A percentile compares a stretch with the other conserved stretches of the same genome.
Evolutionary conservation across 768 basidiomycete species (phyloP).

Genomic region (Xanthoconium stramineum): DNA sequence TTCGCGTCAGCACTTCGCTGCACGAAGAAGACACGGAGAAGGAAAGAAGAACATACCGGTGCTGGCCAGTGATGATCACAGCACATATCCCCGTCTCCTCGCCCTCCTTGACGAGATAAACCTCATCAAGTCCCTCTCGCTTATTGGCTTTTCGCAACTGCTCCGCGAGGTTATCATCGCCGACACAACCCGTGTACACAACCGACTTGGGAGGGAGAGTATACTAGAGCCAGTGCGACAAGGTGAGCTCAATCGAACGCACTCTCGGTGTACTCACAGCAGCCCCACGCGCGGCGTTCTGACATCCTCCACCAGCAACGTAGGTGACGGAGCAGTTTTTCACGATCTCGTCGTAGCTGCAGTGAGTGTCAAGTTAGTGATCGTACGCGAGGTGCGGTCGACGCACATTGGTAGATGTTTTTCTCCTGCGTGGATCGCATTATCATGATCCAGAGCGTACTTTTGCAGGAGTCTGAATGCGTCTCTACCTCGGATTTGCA

Average conservation of each 20-base stretch:
- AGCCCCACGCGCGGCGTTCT: slow-evolving; percentile 94
- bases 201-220: slow-evolving; percentile 83
- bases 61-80: slow-evolving; percentile 89
- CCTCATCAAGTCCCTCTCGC: slow-evolving; percentile 84
- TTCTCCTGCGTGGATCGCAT: slow-evolving; percentile 91
- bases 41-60: slow-evolving; percentile 57
- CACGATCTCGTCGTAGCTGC: slow-evolving; percentile 86
- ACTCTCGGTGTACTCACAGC: slow-evolving; percentile 57
- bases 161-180: slow-evolving; percentile 85
- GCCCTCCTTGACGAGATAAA: slow-evolving; percentile 84
- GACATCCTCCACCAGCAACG: slow-evolving; percentile 94
- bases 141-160: slow-evolving; percentile 88
- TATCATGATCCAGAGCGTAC: slow-evolving; percentile 88
- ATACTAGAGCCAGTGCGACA: slow-evolving; percentile 53
- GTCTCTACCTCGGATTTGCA: slow-evolving; percentile 88
- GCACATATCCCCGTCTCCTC: slow-evolving; percentile 95
- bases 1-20: not conserved
- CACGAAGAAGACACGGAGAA: not conserved
- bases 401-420: slow-evolving; percentile 81
- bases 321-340: slow-evolving; percentile 75
- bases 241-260: not conserved
- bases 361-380: not conserved
- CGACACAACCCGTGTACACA: slow-evolving; percentile 92
- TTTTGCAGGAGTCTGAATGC: slow-evolving; percentile 65
- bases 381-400: not conserved